phyloP scores from a whole-genome alignment of 257 asterid species.

The Anisodus tanguticus region DNA sequence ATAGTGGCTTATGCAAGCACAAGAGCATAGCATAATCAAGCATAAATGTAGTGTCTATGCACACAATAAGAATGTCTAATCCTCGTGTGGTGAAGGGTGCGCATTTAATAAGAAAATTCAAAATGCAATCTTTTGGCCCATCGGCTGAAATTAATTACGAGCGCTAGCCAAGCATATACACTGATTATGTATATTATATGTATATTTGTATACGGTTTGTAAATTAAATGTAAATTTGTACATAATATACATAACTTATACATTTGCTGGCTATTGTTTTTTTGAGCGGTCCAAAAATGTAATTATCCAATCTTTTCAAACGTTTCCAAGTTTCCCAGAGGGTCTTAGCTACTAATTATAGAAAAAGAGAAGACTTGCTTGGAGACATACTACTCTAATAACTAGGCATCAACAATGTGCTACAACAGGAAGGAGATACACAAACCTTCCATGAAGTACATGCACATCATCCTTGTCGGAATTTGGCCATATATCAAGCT shows the following conservation, averaged over 20 bases:
- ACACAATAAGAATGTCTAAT: not conserved
- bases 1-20: not conserved
- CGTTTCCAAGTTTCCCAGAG: not conserved
- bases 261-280: too few species aligned
- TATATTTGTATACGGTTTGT: too few species aligned
- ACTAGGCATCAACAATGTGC: not conserved
- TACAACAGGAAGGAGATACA: not conserved
- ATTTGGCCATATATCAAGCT: conserved; percentile 87
- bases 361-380: conserved; percentile 17
- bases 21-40: not conserved
- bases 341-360: not conserved
- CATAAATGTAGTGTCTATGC: not conserved
- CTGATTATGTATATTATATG: too few species aligned
- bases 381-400: not conserved
- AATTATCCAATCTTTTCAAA: not conserved
- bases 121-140: not conserved
- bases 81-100: not conserved
- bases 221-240: too few species aligned
- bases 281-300: too few species aligned
- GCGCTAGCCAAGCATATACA: too few species aligned
- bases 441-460: conserved; percentile 86
- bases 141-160: too few species aligned
- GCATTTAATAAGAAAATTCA: not conserved
- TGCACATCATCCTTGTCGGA: conserved; percentile 72
- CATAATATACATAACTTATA: too few species aligned